phyloP scores from a whole-genome alignment of 768 basidiomycete genomes.

The Pleurotus salmoneostramineus region DNA sequence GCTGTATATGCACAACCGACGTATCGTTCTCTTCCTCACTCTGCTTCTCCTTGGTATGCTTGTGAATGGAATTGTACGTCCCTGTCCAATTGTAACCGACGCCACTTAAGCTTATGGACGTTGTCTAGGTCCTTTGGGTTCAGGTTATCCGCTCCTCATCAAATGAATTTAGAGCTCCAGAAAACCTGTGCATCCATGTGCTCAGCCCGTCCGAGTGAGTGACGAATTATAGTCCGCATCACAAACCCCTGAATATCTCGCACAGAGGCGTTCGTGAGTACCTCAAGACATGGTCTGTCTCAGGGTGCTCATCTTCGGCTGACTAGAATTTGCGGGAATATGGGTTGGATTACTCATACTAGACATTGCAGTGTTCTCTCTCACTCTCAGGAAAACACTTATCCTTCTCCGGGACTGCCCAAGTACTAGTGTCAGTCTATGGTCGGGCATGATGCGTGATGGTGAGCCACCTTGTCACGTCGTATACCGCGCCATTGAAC shows the following conservation, averaged over 20 bases:
- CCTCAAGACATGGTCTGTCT: neutral
- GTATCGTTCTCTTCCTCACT: neutral
- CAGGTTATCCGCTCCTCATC: neutral
- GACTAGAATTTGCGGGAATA: slow-evolving; percentile 25
- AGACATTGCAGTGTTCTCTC: slow-evolving; percentile 33
- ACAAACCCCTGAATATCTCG: neutral
- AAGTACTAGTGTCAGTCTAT: slow-evolving; percentile 18
- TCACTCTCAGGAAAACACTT: slow-evolving; percentile 38
- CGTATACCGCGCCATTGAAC: no score
- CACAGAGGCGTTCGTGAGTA: neutral
- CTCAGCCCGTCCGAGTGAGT: neutral
- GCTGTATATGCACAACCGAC: neutral
- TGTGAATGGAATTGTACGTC: neutral
- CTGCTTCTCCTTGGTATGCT: neutral
- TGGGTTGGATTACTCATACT: slow-evolving; percentile 39
- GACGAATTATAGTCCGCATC: neutral
- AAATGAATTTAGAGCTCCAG: neutral
- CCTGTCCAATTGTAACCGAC: neutral
- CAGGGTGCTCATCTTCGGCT: neutral
- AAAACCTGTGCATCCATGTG: neutral
- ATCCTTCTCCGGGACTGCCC: slow-evolving; percentile 16
- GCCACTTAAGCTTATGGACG: neutral
- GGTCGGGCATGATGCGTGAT: slow-evolving; percentile 33
- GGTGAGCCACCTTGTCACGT: slow-evolving; percentile 31
- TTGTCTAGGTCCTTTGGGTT: neutral